Evolutionary conservation across 2,329 filamentous ascomycete genomes (phyloP), one percentile per base, ranked within the genome.

Genomic region (Colletotrichum viniferum): DNA sequence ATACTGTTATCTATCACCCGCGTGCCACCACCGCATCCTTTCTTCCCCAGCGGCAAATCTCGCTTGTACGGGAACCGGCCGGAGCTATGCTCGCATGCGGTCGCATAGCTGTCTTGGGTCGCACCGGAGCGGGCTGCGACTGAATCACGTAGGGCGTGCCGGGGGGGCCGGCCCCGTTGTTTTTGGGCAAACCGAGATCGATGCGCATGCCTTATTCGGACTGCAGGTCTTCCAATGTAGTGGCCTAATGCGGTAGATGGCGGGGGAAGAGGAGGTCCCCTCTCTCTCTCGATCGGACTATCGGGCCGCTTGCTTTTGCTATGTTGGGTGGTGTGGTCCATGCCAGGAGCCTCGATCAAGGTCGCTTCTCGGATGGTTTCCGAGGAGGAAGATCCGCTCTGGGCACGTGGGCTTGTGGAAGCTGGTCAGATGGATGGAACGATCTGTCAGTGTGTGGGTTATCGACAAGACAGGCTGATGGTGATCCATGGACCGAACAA

Each of bases 291-390:
- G 0, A 13, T 52, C 43, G 43, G 43, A 52, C n/a, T 52, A 52
- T 52, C n/a, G 43, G 43, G 43, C 43, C 43, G 43, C n/a, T 21
- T 3, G 18, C 7, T 43, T 5, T 4, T n/a, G 38, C 38, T 8
- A n/a, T n/a, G 18, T 43, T 43, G 43, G 43, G 43, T 21, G 6
- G 43, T 52, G 43, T 24, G 43, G 43, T 52, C 43, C 43, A 52
- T 21, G 10, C 7, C n/a, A 52, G 43, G 0, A 0, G n/a, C 43
- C 5, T 21, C 43, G n/a, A 52, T 52, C 0, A 52, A 21, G n/a
- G 43, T 21, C 0, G 0, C 10, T 7, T 13, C 43, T 52, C 43
- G 43, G 43, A 21, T 21, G 43, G n/a, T 52, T 52, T 21, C 43
- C 43, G 43, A 52, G 12, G 43, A 48, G n/a, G 10, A 13, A 52